phyloP scores from a whole-genome alignment of 108 stramenopile species.

The Conticribra weissflogii region DNA sequence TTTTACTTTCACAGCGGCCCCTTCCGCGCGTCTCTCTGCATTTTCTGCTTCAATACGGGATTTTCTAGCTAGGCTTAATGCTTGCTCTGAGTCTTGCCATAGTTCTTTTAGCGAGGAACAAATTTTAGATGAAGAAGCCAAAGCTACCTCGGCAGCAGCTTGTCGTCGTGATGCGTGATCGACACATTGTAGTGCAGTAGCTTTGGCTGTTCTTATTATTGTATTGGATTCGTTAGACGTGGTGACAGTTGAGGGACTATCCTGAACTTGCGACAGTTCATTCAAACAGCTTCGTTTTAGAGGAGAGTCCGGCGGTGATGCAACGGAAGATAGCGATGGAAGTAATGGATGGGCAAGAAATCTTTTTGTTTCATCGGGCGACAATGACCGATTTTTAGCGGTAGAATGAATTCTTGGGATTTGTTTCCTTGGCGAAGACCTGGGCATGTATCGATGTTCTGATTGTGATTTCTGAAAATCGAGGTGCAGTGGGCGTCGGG shows the following conservation, averaged over 20 bases:
- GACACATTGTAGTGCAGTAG: constrained; percentile 30
- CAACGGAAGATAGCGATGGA: no score
- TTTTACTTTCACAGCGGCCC: constrained; percentile 19
- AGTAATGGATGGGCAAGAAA: no score
- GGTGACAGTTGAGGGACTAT: constrained; percentile 4
- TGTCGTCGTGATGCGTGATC: constrained; percentile 33
- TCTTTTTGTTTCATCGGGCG: no score
- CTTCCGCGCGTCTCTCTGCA: constrained; percentile 24
- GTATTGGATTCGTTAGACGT: neutral
- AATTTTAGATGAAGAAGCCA: constrained; percentile 17
- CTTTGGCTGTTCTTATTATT: constrained; percentile 1
- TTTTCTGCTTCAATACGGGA: constrained; percentile 27
- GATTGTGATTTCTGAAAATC: no score
- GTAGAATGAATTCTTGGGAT: no score
- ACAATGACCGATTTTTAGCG: no score
- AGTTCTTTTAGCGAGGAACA: constrained; percentile 23
- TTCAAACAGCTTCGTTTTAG: neutral
- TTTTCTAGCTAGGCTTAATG: constrained; percentile 19
- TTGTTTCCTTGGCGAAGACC: no score
- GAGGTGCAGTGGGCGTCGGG: no score
- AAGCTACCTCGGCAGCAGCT: constrained; percentile 25
- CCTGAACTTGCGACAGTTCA: neutral
- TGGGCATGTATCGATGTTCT: no score
- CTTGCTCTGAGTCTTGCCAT: constrained; percentile 22
- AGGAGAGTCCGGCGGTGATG: constrained; percentile 2